Percentiles rank a stretch among this genome's conserved stretches.
These are phyloP conservation scores for Leccinum boreale DNA, from an alignment of 768 basidiomycete genomes.

Conservation along the genomic window DNA sequence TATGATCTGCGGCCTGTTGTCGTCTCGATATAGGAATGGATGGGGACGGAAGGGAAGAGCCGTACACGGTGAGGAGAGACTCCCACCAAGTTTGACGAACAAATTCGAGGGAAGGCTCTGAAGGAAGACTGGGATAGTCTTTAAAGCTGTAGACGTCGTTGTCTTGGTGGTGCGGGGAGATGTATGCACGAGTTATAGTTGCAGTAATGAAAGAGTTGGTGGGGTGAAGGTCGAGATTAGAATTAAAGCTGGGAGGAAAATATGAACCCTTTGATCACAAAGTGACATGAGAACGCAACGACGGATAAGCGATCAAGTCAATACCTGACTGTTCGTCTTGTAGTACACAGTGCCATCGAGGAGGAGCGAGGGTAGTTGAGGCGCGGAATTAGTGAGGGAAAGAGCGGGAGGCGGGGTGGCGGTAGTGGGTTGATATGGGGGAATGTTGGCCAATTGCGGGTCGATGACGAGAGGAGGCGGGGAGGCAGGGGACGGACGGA, in stretches of 20 bases:
- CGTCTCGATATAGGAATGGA: constrained; percentile 42
- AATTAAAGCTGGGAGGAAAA: constrained; percentile 2
- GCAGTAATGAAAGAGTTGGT: not conserved
- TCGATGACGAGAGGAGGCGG: constrained; percentile 20
- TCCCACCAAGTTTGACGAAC: constrained; percentile 81
- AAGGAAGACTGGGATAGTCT: constrained; percentile 29
- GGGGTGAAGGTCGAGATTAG: constrained; percentile 3
- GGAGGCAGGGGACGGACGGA: not conserved
- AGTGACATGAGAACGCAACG: constrained; percentile 23
- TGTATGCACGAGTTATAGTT: constrained; percentile 1
- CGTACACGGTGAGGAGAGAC: constrained; percentile 56
- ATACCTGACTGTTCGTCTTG: constrained; percentile 30
- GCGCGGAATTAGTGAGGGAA: constrained; percentile 4
- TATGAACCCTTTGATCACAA: constrained; percentile 23
- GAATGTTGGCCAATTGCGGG: constrained; percentile 23
- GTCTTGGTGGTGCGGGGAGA: constrained; percentile 10
- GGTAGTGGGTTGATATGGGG: constrained; percentile 12
- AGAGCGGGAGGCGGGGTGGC: not conserved
- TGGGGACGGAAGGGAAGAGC: constrained; percentile 30
- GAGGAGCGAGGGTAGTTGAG: constrained; percentile 5
- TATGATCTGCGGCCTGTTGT: constrained; percentile 40
- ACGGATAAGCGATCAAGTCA: constrained; percentile 20
- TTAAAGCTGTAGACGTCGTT: constrained; percentile 13
- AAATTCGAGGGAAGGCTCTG: constrained; percentile 64
- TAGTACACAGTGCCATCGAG: constrained; percentile 9